Evolutionary conservation across 2,329 filamentous ascomycete genomes (phyloP).

Genomic region (Coniochaeta sp.): DNA sequence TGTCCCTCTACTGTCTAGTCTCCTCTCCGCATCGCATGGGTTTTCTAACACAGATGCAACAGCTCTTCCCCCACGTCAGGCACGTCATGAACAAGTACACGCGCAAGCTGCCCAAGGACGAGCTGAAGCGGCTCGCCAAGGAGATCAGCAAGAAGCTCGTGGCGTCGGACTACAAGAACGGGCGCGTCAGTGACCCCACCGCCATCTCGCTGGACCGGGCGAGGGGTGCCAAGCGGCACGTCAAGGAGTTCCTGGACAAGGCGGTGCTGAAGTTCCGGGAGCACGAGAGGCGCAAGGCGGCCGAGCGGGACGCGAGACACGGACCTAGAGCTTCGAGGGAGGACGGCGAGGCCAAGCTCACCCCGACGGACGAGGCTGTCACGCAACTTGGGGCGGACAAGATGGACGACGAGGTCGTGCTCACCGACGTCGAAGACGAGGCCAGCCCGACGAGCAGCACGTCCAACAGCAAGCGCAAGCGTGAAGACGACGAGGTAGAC

Average conservation of each 20-base stretch:
- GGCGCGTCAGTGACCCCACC: slow-evolving; percentile 76
- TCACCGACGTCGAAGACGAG: slow-evolving; percentile 34
- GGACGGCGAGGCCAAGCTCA: background rate
- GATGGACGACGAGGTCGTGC: slow-evolving; percentile 30
- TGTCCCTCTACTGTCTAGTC: slow-evolving; percentile 24
- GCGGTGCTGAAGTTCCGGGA: slow-evolving; percentile 68
- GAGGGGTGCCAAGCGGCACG: slow-evolving; percentile 75
- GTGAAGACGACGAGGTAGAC: slow-evolving; percentile 36
- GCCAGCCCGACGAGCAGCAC: slow-evolving; percentile 33
- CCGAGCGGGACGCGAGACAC: slow-evolving; percentile 27
- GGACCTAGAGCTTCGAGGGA: slow-evolving; percentile 12
- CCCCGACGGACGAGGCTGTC: slow-evolving; percentile 13
- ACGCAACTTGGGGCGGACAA: slow-evolving; percentile 23
- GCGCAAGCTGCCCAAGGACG: slow-evolving; percentile 77
- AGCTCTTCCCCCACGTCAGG: slow-evolving; percentile 82
- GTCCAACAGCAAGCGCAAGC: slow-evolving; percentile 58
- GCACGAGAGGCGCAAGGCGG: slow-evolving; percentile 58
- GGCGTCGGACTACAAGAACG: slow-evolving; percentile 83
- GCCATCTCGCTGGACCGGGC: slow-evolving; percentile 67
- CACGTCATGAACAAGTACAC: slow-evolving; percentile 82
- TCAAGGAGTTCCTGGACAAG: slow-evolving; percentile 80
- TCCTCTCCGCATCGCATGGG: slow-evolving; percentile 5
- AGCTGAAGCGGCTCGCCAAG: slow-evolving; percentile 55
- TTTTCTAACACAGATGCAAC: background rate
- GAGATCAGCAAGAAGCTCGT: slow-evolving; percentile 83